phyloP scores from a whole-genome alignment of 2,329 filamentous ascomycete genomes.

The Aspergillus candidus region DNA sequence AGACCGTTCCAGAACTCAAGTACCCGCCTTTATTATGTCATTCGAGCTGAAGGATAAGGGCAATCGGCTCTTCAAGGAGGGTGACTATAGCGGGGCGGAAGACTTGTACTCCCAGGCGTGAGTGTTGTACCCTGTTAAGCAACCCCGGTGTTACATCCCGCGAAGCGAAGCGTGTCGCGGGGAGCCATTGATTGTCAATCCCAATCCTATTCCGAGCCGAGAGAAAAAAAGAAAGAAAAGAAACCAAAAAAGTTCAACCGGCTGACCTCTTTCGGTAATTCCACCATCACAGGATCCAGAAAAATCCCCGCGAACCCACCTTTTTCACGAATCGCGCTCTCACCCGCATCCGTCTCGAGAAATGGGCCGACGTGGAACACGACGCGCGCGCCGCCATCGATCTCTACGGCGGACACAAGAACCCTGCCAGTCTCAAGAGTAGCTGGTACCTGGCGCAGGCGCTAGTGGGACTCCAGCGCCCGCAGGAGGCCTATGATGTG shows the following conservation, averaged over 20 bases:
- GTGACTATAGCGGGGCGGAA: constrained; percentile 41
- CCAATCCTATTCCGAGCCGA: too few relatives aligned
- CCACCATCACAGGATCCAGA: constrained; percentile 57
- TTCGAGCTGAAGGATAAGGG: constrained; percentile 40
- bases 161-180: too few relatives aligned
- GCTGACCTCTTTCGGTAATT: neutral
- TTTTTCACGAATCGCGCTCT: constrained; percentile 89
- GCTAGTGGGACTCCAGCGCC: constrained; percentile 65
- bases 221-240: too few relatives aligned
- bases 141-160: too few relatives aligned
- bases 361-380: constrained; percentile 67
- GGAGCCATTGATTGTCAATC: too few relatives aligned
- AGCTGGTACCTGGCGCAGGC: constrained; percentile 79
- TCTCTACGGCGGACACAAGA: constrained; percentile 45
- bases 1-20: too few relatives aligned
- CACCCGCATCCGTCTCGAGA: constrained; percentile 65
- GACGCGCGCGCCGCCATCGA: constrained; percentile 73
- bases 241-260: constrained; percentile 2
- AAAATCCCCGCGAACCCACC: constrained; percentile 68
- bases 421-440: constrained; percentile 66
- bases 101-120: constrained; percentile 44
- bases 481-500: constrained; percentile 64
- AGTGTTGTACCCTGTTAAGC: constrained; percentile 9
- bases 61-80: constrained; percentile 42
- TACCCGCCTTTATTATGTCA: constrained; percentile 19